These are phyloP conservation scores for Aspergillus ochraceoroseus DNA, from an alignment of 2,329 filamentous ascomycete species.

Conservation along the genomic window DNA sequence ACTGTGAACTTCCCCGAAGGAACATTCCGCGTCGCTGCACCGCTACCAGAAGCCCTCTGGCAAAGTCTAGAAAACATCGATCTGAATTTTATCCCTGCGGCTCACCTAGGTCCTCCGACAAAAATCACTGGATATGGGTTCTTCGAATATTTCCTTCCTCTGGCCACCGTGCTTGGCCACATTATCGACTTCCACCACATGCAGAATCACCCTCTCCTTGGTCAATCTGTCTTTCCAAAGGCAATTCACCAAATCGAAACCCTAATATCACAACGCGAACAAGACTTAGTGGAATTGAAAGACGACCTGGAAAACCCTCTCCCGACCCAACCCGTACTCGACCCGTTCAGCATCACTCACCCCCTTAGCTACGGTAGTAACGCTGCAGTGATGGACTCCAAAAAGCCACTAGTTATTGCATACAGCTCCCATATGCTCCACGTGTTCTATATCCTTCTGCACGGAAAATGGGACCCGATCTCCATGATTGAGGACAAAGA, in stretches of 20 bases:
- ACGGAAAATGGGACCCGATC: constrained; percentile 11
- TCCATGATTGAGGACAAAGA: constrained; percentile 15
- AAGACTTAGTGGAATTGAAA: constrained; percentile 5
- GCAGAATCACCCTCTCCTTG: constrained; percentile 7
- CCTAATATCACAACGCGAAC: constrained; percentile 10
- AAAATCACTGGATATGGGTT: constrained; percentile 8
- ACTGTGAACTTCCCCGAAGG: constrained; percentile 10
- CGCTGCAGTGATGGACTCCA: constrained; percentile 1
- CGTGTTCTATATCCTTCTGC: constrained; percentile 10
- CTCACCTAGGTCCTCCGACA: constrained; percentile 3
- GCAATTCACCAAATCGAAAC: constrained; percentile 5
- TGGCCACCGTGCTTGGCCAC: constrained; percentile 9
- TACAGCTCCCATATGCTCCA: constrained; percentile 12
- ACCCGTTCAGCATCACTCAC: constrained; percentile 3
- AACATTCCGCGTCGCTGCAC: constrained; percentile 8
- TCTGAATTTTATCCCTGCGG: constrained; percentile 1
- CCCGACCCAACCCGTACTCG: neutral
- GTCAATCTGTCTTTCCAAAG: constrained; percentile 1
- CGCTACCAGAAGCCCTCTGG: constrained; percentile 7
- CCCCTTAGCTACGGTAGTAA: neutral
- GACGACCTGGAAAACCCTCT: constrained; percentile 3
- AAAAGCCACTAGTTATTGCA: constrained; percentile 7
- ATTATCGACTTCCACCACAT: constrained; percentile 12
- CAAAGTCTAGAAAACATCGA: constrained; percentile 7
- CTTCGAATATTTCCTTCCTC: constrained; percentile 12